A percentile compares a stretch with the other conserved stretches of the same genome.
These are phyloP conservation scores for Wickerhamiella dianesei DNA, from an alignment of 805 yeast species.

Conservation along the genomic window DNA sequence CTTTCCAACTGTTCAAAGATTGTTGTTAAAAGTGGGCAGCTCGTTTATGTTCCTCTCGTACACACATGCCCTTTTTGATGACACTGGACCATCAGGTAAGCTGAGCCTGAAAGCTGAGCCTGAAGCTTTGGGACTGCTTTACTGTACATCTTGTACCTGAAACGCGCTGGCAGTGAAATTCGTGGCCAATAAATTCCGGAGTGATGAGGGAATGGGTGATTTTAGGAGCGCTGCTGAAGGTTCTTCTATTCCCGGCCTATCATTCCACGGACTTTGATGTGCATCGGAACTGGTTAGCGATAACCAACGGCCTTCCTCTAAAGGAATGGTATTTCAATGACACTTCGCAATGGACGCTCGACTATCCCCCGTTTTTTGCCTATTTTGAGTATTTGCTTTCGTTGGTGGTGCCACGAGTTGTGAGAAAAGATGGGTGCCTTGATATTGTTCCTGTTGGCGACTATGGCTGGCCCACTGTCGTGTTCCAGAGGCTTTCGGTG, in stretches of 20 bases:
- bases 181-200: background rate
- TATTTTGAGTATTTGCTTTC: slow-evolving; percentile 79
- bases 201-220: slow-evolving; percentile 6
- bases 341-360: slow-evolving; percentile 80
- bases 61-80: too few species aligned
- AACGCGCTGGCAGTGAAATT: too few species aligned
- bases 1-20: too few species aligned
- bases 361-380: slow-evolving; percentile 96
- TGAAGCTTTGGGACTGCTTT: too few species aligned
- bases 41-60: too few species aligned
- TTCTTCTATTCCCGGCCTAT: slow-evolving; percentile 62
- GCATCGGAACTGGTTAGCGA: slow-evolving; percentile 93
- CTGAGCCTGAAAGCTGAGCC: too few species aligned
- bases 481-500: slow-evolving; percentile 74
- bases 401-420: slow-evolving; percentile 51
- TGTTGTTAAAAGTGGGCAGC: too few species aligned
- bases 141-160: too few species aligned
- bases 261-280: slow-evolving; percentile 96
- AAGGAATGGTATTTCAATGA: slow-evolving; percentile 75
- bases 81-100: too few species aligned
- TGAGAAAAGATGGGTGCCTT: slow-evolving; percentile 62
- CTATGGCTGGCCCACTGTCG: slow-evolving; percentile 66
- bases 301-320: slow-evolving; percentile 64
- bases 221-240: slow-evolving; percentile 13
- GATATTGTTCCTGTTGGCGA: slow-evolving; percentile 46